Evolutionary conservation across 345 rosid genomes (phyloP), one percentile per base, ranked within the genome.

Genomic region (Hevea brasiliensis): DNA sequence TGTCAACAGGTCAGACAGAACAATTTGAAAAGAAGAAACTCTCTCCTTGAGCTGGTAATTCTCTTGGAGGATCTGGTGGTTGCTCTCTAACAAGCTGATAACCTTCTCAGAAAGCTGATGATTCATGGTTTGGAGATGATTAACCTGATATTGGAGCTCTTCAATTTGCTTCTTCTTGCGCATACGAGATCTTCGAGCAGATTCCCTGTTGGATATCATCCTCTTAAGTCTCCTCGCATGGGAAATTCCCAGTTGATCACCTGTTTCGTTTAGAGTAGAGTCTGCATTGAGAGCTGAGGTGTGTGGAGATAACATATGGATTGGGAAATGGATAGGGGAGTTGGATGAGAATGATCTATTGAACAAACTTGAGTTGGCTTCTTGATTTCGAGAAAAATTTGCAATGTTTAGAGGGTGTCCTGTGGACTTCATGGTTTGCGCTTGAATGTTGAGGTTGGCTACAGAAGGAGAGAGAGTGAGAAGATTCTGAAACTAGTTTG

Each of bases 201-300:
- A 89, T 82, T 90, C 98, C 44, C 93, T 70, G 84, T 92, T 92
- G 8, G 96, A 90, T 57, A 85, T 82, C 84, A 86, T 87, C 81
- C 96, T 85, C 71, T 86, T 92, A 17, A 82, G 77, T 74, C 87
- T 87, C 77, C 73, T 90, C 68, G 88, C 98, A 12, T 86, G 77
- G 48, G 74, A 23, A 21, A 64, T 61, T 13, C 70, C 72, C 10
- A 72, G 63, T 13, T 75, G 68, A 57, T 47, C 74, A 62, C 72
- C 78, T 48, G 24, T 62, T 55, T 85, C 85, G 35, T 81, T 62
- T 61, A 71, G 61, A 64, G 74, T 74, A 67, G 81, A 66, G 58
- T 68, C 80, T 20, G 51, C 65, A 67, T 67, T 69, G 64, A 62
- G 53, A 37, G 82, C 68, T 2, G 87, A 73, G 4, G 79, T 26